Evolutionary conservation across 345 rosid species (phyloP), one percentile per base, ranked within the genome.

Genomic region (Aquilaria yunnanensis): DNA sequence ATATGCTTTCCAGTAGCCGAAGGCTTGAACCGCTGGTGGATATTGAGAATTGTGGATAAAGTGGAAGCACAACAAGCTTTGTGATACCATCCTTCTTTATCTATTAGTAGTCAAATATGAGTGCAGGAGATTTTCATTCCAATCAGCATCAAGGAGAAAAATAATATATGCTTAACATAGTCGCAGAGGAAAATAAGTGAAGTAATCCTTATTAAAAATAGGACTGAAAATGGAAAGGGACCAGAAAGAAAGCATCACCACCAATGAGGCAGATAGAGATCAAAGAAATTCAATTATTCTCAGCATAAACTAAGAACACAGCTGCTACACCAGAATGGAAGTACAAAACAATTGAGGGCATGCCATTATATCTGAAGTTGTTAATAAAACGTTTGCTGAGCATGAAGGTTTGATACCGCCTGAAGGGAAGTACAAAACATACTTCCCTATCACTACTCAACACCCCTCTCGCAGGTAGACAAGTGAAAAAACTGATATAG

Each of bases 11-110:
- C 79, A 93, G 82, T 53, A 93, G 97, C 70, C 96, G 83, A 61
- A 93, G 94, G 77, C 99, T 93, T 74, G 99, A 93, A 59, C 99
- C 99, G 60, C 99, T 90, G 47, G 99, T 93, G 51, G 99, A 93
- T 83, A 93, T 93, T 6, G 99, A 93, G 78, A 93, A 93, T 63
- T 93, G 97, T 32, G 99, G 99, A 80, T 93, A 93, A 70, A 93
- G 96, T 37, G 99, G 99, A 73, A 93, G 95, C 66, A 93, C 97
- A 67, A 90, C 99, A 56, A 93, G 97, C 81, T 85, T 93, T 75
- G 89, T 72, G 69, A 93, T 88, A 63, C 88, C 83, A 77, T 93
- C 99, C 73, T 72, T 82, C 68, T 90, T 93, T 67, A 93, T 93
- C 99, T 93, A 75, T 64, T 72, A 52, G 51, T 49, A 51, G 31